Evolutionary conservation across 2,329 filamentous ascomycete genomes (phyloP), one percentile per base, ranked within the genome.

Genomic region (Talaromyces sp.): DNA sequence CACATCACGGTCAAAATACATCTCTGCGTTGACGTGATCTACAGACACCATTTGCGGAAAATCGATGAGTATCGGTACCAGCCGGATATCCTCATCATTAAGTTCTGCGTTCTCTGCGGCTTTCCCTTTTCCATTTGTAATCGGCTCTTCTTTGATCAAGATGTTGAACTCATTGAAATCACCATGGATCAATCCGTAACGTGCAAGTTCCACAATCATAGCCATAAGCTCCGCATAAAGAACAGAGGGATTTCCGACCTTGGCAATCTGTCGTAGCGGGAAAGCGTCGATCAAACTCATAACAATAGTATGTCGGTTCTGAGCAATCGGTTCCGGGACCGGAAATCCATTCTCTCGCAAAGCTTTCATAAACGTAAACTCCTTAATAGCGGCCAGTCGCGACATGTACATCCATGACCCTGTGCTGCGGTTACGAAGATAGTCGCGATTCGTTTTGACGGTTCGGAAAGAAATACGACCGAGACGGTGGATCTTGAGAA

Each of bases 161-260:
- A 99, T 94, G 77, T 99, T 99, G 84, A 99, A 99, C 78, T 99
- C 96, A 81, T 99, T 99, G 82, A 96, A 99, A 76, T 99, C 95
- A 68, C 95, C 95, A 75, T 99, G 95, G 67, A 99, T 99, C 57
- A 99, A 82, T 7, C 95, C 95, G 70, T 93, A 88, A 67, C 87
- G 87, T 6, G 95, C 94, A 47, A 99, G 84, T 33, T 89, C 86
- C 50, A 99, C 82, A 64, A 99, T 92, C 71, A 97, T 86, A 49
- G 87, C 85, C 73, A 99, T 96, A 39, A 99, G 82, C 67, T 98
- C 92, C n/a, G 89, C 89, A 75, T 99, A 99, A 6, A 99, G 84
- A n/a, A 81, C 81, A 2, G 92, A 91, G 0, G 94, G 92, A 70
- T 97, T 87, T 37, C 92, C 90, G 1, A 99, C 89, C 31, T 85